Percentiles rank a stretch among this genome's conserved stretches.
These are phyloP conservation scores for Scedosporium dehoogii DNA, from an alignment of 2,329 filamentous ascomycete species.

Conservation along the genomic window DNA sequence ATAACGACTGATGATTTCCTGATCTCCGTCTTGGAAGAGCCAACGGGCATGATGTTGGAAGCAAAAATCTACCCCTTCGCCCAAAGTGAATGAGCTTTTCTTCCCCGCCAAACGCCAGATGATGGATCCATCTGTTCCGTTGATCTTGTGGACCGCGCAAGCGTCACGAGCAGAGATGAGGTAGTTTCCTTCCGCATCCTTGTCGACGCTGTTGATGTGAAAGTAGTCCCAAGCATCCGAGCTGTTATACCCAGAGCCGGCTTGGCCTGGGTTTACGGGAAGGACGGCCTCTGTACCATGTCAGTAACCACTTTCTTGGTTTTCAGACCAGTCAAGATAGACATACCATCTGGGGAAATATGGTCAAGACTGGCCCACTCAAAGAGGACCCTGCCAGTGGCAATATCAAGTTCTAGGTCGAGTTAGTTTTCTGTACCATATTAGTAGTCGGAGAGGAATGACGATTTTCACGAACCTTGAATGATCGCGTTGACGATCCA, in stretches of 20 bases:
- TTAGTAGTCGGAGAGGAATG: slow-evolving; percentile 22
- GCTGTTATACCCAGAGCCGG: slow-evolving; percentile 15
- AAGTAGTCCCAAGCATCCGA: slow-evolving; percentile 41
- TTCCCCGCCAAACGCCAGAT: slow-evolving; percentile 44
- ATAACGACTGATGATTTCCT: slow-evolving; percentile 42
- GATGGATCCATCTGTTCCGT: slow-evolving; percentile 33
- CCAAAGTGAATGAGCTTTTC: slow-evolving; percentile 27
- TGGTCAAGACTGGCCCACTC: slow-evolving; percentile 26
- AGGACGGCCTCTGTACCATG: slow-evolving; percentile 9
- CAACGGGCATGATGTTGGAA: slow-evolving; percentile 44
- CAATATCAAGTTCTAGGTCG: slow-evolving; percentile 34
- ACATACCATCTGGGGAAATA: slow-evolving; percentile 9
- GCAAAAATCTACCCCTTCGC: slow-evolving; percentile 27
- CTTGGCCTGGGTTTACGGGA: slow-evolving; percentile 3
- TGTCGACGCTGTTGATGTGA: slow-evolving; percentile 47
- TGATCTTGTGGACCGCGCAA: slow-evolving; percentile 35
- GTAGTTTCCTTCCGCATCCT: slow-evolving; percentile 39
- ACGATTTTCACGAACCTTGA: slow-evolving; percentile 27
- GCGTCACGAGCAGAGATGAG: slow-evolving; percentile 43
- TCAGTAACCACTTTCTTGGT: not conserved
- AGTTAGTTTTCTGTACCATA: not conserved
- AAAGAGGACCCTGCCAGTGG: slow-evolving; percentile 36
- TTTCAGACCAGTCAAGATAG: not conserved
- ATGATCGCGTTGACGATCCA: slow-evolving; percentile 47
- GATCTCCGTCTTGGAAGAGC: slow-evolving; percentile 27